Conservation (phyloP, 1,139 yeast species). For the Pichia sp. region DNA sequence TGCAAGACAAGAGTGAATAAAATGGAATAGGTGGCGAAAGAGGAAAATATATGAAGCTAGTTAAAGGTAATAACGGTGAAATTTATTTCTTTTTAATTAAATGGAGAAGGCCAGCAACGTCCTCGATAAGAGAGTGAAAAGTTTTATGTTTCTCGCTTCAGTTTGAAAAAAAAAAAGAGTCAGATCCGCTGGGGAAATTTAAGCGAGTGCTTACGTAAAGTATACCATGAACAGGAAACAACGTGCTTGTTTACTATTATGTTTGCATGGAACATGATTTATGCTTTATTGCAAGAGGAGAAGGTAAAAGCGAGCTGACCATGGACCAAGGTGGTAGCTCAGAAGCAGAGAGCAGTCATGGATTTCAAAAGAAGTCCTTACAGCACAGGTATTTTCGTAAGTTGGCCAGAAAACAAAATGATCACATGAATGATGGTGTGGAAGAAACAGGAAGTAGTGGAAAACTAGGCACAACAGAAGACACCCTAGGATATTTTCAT, state of each 20-base stretch:
- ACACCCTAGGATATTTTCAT: slow-evolving; percentile 3
- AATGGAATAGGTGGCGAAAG: no score
- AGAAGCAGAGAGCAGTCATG: neutral
- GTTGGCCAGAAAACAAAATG: neutral
- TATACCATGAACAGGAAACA: neutral
- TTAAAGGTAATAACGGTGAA: no score
- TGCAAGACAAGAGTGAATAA: no score
- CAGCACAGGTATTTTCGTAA: slow-evolving; percentile 4
- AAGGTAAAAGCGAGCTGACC: neutral
- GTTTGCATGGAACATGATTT: neutral
- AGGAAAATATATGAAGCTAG: no score
- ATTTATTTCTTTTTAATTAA: no score
- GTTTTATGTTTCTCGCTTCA: neutral
- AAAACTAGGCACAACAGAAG: neutral
- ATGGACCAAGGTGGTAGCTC: neutral
- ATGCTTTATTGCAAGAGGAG: neutral
- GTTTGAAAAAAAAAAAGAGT: neutral
- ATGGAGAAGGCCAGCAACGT: neutral
- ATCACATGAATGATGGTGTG: neutral
- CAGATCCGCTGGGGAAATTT: neutral
- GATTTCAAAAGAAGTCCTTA: neutral
- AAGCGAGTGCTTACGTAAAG: neutral
- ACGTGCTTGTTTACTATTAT: neutral
- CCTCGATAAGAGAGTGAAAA: neutral
- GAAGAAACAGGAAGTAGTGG: no score